phyloP scores from a whole-genome alignment of 371 early-diverging fungal genomes.

The Mortierella sp. region DNA sequence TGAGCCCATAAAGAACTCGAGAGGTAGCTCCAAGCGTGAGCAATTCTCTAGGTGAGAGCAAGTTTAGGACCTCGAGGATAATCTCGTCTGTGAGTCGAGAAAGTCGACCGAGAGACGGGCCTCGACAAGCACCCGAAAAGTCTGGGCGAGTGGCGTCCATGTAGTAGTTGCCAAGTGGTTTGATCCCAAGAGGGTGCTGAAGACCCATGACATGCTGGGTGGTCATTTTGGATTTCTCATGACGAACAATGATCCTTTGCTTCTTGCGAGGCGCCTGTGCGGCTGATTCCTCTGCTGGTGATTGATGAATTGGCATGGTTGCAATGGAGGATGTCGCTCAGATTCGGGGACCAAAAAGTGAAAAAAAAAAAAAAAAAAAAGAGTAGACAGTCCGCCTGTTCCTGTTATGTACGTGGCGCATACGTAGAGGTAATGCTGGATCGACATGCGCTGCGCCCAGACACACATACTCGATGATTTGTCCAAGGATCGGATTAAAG shows the following conservation, averaged over 20 bases:
- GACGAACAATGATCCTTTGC: slow-evolving; percentile 46
- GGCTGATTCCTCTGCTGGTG: slow-evolving; percentile 14
- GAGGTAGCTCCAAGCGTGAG: slow-evolving; percentile 54
- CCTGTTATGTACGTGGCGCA: too few relatives aligned
- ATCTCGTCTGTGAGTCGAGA: slow-evolving; percentile 59
- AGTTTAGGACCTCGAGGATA: slow-evolving; percentile 53
- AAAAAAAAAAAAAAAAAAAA: slow-evolving; percentile 1
- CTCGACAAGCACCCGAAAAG: slow-evolving; percentile 50
- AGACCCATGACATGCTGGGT: slow-evolving; percentile 45
- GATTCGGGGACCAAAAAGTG: neutral
- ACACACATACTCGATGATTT: too few relatives aligned
- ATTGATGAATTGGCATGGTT: slow-evolving; percentile 36
- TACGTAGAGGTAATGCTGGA: too few relatives aligned
- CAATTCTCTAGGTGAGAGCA: slow-evolving; percentile 47
- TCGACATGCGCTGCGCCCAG: too few relatives aligned
- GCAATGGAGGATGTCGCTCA: neutral
- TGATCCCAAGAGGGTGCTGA: slow-evolving; percentile 67
- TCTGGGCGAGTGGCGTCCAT: slow-evolving; percentile 52
- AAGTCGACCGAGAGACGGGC: slow-evolving; percentile 58
- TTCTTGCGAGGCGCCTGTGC: slow-evolving; percentile 30
- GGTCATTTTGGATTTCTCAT: slow-evolving; percentile 49
- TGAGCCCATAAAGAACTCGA: slow-evolving; percentile 59
- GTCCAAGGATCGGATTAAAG: too few relatives aligned
- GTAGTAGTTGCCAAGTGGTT: slow-evolving; percentile 68
- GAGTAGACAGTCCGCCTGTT: too few relatives aligned